Evolutionary conservation across 1,284 basidiomycete species (phyloP).

Genomic region (Entoloma clypeatum): DNA sequence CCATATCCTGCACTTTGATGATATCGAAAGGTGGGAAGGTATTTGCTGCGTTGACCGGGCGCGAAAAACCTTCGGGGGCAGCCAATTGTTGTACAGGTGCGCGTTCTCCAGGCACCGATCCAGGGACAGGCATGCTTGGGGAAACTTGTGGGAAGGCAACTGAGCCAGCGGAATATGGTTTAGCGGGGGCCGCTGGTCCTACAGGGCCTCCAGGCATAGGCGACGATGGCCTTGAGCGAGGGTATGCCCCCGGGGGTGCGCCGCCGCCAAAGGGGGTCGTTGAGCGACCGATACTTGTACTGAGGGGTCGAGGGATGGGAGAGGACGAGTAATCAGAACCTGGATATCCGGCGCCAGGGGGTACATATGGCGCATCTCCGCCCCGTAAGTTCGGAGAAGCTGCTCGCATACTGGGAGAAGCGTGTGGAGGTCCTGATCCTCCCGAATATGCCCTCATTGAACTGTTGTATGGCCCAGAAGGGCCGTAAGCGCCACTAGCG

Average conservation of each 20-base stretch:
- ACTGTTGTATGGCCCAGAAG: constrained; percentile 25
- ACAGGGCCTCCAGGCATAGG: constrained; percentile 22
- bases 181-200: constrained; percentile 10
- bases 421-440: constrained; percentile 16
- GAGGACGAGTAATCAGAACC: constrained; percentile 32
- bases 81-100: constrained; percentile 44
- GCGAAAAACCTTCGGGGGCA: constrained; percentile 66
- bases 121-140: constrained; percentile 20
- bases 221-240: constrained; percentile 33
- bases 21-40: constrained; percentile 66
- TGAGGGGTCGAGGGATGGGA: constrained; percentile 25
- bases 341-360: constrained; percentile 27
- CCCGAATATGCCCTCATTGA: constrained; percentile 17
- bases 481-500: constrained; percentile 21
- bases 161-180: constrained; percentile 16
- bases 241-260: constrained; percentile 38
- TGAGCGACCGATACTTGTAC: constrained; percentile 30
- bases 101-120: constrained; percentile 19
- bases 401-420: constrained; percentile 21
- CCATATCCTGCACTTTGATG: constrained; percentile 71
- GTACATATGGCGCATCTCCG: constrained; percentile 28
- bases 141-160: constrained; percentile 27
- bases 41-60: constrained; percentile 62
- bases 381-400: constrained; percentile 30
- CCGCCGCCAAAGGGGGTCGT: constrained; percentile 33